Base-by-base conservation (phyloP, 192 early-diverging fungal genomes). In the Rhizoclosmatium globosum region DNA sequence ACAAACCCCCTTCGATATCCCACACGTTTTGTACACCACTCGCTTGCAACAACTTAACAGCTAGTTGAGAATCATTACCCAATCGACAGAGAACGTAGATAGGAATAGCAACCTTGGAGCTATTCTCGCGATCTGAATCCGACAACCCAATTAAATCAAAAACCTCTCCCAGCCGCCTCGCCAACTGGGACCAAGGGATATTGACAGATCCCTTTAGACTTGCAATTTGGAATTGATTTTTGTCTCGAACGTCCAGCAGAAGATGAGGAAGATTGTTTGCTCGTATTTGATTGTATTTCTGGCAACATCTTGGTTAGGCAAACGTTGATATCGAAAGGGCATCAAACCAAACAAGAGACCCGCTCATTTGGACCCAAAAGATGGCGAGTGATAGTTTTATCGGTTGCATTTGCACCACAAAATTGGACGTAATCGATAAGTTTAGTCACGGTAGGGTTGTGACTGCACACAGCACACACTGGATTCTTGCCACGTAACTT, bases 341-440 rank as follows among this genome's bases (percentile, higher is more conserved):
- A 62, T 43, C 3, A 68, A 46, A 68, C 66, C 70, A 72, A 45
- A 72, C 19, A 57, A 58, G 23, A 83, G 11, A 90, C 76, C n/a
- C 89, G 83, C 61, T 89, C 81, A 15, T 65, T 31, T 2, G 80
- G 82, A 47, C 73, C 82, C 19, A 87, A 57, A 48, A 89, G 50
- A 2, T 87, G 73, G 43, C 72, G 64, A 38, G 74, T 72, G 21
- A 68, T 50, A 46, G 81, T 50, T 65, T 94, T 93, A 82, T 97
- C 95, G 42, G 86, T 87, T 2, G 93, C 90, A n/a, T 85, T 88
- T 4, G 90, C 79, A 19, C 94, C 94, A 85, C 98, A 99, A 67
- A 97, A 98, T 21, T 92, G 90, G 21, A 92, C 93, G 85, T 99
- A 99, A 74, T 99, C 95, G n/a, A 93, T 92, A 19, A 97, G 85